Evolutionary conservation across 306 rosid genomes (phyloP).

Genomic region (Casuarina equisetifolia): DNA sequence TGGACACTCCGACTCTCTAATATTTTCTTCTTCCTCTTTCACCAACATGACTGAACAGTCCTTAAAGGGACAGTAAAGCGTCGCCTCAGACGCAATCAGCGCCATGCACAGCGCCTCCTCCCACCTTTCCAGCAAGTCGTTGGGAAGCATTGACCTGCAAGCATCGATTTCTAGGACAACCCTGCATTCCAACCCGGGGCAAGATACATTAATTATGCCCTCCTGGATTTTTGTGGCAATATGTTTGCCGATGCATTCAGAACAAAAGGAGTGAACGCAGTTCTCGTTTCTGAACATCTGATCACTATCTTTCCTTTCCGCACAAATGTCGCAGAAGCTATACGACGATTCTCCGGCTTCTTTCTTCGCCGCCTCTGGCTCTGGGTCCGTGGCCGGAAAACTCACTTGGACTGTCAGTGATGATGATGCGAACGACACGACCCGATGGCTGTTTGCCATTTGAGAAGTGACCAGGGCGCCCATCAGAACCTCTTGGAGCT

Average conservation of each 20-base stretch:
- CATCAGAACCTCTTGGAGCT: slow-evolving; percentile 49
- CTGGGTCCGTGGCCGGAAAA: not conserved
- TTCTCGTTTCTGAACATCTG: slow-evolving; percentile 37
- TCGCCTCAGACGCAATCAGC: slow-evolving; percentile 18
- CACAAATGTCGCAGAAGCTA: slow-evolving; percentile 49
- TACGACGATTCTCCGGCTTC: slow-evolving; percentile 17
- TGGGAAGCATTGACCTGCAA: slow-evolving; percentile 43
- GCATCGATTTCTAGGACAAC: slow-evolving; percentile 39
- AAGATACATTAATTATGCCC: slow-evolving; percentile 32
- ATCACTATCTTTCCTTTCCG: slow-evolving; percentile 17
- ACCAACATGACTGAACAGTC: slow-evolving; percentile 35
- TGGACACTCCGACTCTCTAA: slow-evolving; percentile 5
- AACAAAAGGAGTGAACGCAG: slow-evolving; percentile 55
- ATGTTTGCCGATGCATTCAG: slow-evolving; percentile 48
- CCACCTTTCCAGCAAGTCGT: slow-evolving; percentile 45
- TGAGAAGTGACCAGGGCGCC: slow-evolving; percentile 21
- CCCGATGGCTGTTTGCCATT: not conserved
- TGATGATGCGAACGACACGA: slow-evolving; percentile 8
- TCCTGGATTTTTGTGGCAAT: slow-evolving; percentile 53
- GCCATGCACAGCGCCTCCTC: slow-evolving; percentile 40
- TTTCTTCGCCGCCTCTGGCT: not conserved
- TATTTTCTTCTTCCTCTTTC: not conserved
- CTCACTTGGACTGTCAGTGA: not conserved
- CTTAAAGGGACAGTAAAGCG: slow-evolving; percentile 52
- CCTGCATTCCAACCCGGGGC: slow-evolving; percentile 52